Base-by-base conservation (phyloP, 768 basidiomycete species). In the Candolleomyces eurysporus region DNA sequence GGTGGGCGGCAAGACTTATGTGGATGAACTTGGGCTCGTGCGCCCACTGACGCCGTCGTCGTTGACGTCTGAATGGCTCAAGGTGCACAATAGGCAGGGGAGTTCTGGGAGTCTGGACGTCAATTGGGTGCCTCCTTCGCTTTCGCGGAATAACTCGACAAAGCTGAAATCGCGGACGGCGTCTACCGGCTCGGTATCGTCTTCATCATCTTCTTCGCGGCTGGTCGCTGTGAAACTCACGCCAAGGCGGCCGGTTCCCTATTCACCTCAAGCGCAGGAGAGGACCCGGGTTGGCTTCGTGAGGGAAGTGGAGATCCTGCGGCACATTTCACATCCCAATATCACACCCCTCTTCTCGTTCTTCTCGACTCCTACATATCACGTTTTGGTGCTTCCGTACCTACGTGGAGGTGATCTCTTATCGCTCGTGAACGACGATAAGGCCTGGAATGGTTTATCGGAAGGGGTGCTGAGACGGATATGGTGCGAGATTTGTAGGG, bases 301-400 rank as follows among this genome's bases (percentile, higher is more conserved):
- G 31, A 78, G 92, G 30, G 92, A 94, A 74, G 92, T 92, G 16
- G 90, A 92, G 69, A 88, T 95, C 4, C 75, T 65, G 30, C 68
- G 91, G 85, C 89, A 91, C 68, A 87, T 94, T 61, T 87, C 86
- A 5, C 92, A 94, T 69, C 91, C 91, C 0, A 86, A 87, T 48
- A 90, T 95, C 65, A 87, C 92, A 0, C 82, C 86, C 0, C 84
- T 89, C 58, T 78, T 91, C 8, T 80, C 86, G 32, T 85, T 87
- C 58, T 85, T 94, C 70, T 84, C 89, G 11, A 90, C 90, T 0
- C 76, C 82, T 4, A 79, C 85, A 0, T 86, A 91, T 69, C 90
- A 94, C 70, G 84, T 90, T 61, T 83, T 95, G 51, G 88, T 92
- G 1, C 79, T 96, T 5, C 91, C 92, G 26, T 86, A 86, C 67